These are phyloP conservation scores for Daldinia bambusicola DNA, from an alignment of 495 filamentous ascomycete genomes.

Conservation along the genomic window DNA sequence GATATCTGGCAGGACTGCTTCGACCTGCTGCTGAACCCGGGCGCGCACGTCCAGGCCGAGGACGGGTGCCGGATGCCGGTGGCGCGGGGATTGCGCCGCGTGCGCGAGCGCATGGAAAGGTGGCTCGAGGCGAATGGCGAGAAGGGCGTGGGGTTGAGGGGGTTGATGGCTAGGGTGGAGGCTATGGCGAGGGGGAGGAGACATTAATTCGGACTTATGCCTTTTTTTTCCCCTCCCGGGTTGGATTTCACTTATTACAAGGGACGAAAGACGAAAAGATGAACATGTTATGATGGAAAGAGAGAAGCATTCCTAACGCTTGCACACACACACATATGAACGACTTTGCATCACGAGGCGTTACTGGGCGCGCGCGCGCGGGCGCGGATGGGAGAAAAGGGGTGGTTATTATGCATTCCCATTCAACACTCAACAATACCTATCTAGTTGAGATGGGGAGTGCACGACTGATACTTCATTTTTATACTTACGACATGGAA, in stretches of 20 bases:
- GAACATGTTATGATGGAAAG: too few relatives aligned
- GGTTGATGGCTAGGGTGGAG: slow-evolving; percentile 73
- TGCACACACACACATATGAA: too few relatives aligned
- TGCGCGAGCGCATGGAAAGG: slow-evolving; percentile 86
- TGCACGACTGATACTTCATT: background rate
- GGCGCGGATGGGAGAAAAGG: too few relatives aligned
- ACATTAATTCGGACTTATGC: slow-evolving; percentile 11
- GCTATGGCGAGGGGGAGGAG: slow-evolving; percentile 55
- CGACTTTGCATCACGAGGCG: slow-evolving; percentile 5
- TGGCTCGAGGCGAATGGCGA: slow-evolving; percentile 58
- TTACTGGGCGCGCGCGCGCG: background rate
- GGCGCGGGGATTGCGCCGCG: slow-evolving; percentile 68
- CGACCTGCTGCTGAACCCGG: slow-evolving; percentile 87
- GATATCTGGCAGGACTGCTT: slow-evolving; percentile 89
- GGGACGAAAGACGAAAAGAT: background rate
- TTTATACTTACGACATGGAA: slow-evolving; percentile 2
- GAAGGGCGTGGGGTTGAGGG: slow-evolving; percentile 68
- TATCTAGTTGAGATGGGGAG: background rate
- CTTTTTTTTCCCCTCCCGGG: background rate
- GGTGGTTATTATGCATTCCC: background rate
- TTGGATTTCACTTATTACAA: background rate
- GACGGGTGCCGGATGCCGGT: slow-evolving; percentile 71
- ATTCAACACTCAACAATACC: too few relatives aligned
- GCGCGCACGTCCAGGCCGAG: slow-evolving; percentile 67
- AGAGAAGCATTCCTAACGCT: background rate